Conservation (phyloP, 495 filamentous ascomycete species). For the Penicillium turbatum region DNA sequence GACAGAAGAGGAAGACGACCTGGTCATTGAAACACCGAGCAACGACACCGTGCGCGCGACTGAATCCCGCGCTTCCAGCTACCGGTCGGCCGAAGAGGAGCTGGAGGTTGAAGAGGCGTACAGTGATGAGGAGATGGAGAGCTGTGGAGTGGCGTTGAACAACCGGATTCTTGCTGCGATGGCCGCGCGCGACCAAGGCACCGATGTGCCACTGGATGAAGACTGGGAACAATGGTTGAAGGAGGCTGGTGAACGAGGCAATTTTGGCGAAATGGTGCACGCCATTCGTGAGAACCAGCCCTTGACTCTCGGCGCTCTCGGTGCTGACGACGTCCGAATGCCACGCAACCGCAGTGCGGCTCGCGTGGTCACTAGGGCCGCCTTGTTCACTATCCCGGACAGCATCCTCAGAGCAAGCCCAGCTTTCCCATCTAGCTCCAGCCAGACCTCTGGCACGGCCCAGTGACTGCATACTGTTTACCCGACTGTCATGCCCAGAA, state of each 20-base stretch:
- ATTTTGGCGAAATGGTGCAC: slow-evolving; percentile 39
- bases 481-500: background rate
- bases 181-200: slow-evolving; percentile 59
- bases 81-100: slow-evolving; percentile 24
- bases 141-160: slow-evolving; percentile 69
- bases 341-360: slow-evolving; percentile 17
- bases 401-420: slow-evolving; percentile 12
- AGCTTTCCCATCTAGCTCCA: slow-evolving; percentile 12
- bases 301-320: slow-evolving; percentile 26
- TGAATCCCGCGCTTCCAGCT: slow-evolving; percentile 18
- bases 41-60: slow-evolving; percentile 27
- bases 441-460: slow-evolving; percentile 14
- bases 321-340: slow-evolving; percentile 27
- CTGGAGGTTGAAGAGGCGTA: slow-evolving; percentile 53
- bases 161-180: slow-evolving; percentile 67
- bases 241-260: slow-evolving; percentile 64
- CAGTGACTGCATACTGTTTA: slow-evolving; percentile 10
- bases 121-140: slow-evolving; percentile 64
- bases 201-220: slow-evolving; percentile 63
- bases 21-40: slow-evolving; percentile 21
- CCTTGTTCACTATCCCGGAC: slow-evolving; percentile 12
- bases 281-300: slow-evolving; percentile 40
- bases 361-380: slow-evolving; percentile 13
- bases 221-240: slow-evolving; percentile 87
- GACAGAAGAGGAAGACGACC: slow-evolving; percentile 29